These are phyloP conservation scores for Cutaneotrichosporon cyanovorans DNA, from an alignment of 1,284 basidiomycete species.

Conservation along the genomic window DNA sequence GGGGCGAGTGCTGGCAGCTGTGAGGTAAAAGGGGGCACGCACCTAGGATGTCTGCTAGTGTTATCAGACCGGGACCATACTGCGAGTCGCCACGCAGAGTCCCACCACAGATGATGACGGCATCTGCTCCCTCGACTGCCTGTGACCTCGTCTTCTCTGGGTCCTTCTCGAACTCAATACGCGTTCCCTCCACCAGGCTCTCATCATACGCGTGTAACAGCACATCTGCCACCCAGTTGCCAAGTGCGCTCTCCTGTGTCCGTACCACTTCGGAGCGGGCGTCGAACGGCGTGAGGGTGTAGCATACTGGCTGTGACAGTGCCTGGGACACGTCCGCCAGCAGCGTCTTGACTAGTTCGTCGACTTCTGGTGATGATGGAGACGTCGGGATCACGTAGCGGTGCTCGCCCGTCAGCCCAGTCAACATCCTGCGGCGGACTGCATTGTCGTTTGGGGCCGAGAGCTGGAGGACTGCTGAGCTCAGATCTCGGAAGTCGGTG, in stretches of 20 bases:
- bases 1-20: neutral
- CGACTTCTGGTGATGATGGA: slow-evolving; percentile 55
- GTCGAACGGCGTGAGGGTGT: slow-evolving; percentile 61
- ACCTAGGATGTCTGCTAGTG: slow-evolving; percentile 59
- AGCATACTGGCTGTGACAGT: slow-evolving; percentile 66
- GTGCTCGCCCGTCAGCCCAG: slow-evolving; percentile 58
- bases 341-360: slow-evolving; percentile 57
- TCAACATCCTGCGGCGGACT: slow-evolving; percentile 61
- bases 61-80: slow-evolving; percentile 72
- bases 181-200: slow-evolving; percentile 47
- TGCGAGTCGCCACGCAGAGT: slow-evolving; percentile 77
- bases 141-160: neutral
- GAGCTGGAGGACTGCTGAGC: slow-evolving; percentile 62
- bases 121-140: slow-evolving; percentile 52
- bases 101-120: slow-evolving; percentile 75
- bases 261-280: slow-evolving; percentile 68
- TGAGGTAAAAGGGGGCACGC: too few relatives aligned
- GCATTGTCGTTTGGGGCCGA: slow-evolving; percentile 54
- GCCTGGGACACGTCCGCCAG: slow-evolving; percentile 64
- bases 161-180: slow-evolving; percentile 21
- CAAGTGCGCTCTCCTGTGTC: slow-evolving; percentile 59
- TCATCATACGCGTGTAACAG: slow-evolving; percentile 80
- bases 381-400: slow-evolving; percentile 58
- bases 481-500: slow-evolving; percentile 82
- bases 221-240: slow-evolving; percentile 87